Percentiles rank a stretch among this genome's conserved stretches.
These are phyloP conservation scores for Leptosphaerulina australis DNA, from an alignment of 2,329 filamentous ascomycete species.

Conservation along the genomic window DNA sequence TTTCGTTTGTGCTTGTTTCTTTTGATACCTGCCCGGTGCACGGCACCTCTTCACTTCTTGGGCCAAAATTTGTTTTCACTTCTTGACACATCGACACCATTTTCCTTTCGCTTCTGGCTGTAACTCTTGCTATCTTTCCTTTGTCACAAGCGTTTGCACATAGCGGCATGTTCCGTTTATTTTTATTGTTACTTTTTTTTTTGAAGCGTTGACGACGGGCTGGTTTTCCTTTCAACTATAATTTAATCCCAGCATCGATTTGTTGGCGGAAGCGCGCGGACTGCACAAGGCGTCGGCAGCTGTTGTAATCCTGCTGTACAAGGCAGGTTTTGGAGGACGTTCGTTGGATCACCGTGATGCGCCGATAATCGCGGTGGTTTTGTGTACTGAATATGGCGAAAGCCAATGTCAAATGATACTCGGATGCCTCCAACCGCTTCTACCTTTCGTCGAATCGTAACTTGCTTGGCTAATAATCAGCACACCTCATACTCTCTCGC, in stretches of 20 bases:
- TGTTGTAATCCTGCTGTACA: slow-evolving; percentile 10
- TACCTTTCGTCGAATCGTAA: not conserved
- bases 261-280: slow-evolving; percentile 16
- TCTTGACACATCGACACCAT: slow-evolving; percentile 18
- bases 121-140: slow-evolving; percentile 6
- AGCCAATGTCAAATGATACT: slow-evolving; percentile 14
- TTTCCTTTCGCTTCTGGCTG: slow-evolving; percentile 4
- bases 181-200: too few relatives aligned
- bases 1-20: slow-evolving; percentile 24
- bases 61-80: slow-evolving; percentile 20
- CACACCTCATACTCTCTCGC: not conserved
- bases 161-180: slow-evolving; percentile 8
- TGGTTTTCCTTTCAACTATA: slow-evolving; percentile 9
- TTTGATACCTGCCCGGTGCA: slow-evolving; percentile 39
- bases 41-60: slow-evolving; percentile 20
- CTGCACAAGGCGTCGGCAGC: slow-evolving; percentile 2
- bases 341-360: slow-evolving; percentile 9
- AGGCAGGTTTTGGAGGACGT: slow-evolving; percentile 16
- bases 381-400: slow-evolving; percentile 12
- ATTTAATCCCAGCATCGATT: slow-evolving; percentile 14
- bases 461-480: not conserved
- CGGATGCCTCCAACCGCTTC: slow-evolving; percentile 11
- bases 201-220: slow-evolving; percentile 20
- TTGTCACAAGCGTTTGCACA: slow-evolving; percentile 10
- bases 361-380: slow-evolving; percentile 12